A percentile compares a stretch with the other conserved stretches of the same genome.
Evolutionary conservation across 306 rosid genomes (phyloP).

Genomic region (Cicer pinnatifidum): DNA sequence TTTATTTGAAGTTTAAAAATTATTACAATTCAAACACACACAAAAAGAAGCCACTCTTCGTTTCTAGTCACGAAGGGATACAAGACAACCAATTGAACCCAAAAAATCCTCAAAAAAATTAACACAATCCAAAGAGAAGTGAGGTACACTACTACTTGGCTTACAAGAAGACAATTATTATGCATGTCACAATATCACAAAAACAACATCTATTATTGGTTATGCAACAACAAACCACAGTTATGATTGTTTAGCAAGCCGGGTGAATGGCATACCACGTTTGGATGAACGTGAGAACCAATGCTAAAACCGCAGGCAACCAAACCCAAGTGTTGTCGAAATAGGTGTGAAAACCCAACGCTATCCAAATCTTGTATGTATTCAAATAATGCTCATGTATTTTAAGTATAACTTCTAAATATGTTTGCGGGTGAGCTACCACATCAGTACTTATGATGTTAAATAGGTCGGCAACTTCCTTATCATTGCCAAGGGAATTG

Average conservation of each 20-base stretch:
- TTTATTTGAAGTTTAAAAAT: too few species aligned
- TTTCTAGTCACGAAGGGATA: too few species aligned
- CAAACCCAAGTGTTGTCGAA: conserved; percentile 47
- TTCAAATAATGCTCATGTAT: not conserved
- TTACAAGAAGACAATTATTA: too few species aligned
- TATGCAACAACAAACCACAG: too few species aligned
- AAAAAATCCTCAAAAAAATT: too few species aligned
- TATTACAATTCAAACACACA: too few species aligned
- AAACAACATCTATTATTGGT: too few species aligned
- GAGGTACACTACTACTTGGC: too few species aligned
- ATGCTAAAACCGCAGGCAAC: not conserved
- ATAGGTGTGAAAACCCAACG: conserved; percentile 17
- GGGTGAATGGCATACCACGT: conserved; percentile 4
- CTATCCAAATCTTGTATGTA: conserved; percentile 41
- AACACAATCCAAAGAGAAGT: too few species aligned
- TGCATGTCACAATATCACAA: too few species aligned
- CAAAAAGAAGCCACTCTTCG: too few species aligned
- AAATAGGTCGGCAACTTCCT: conserved; percentile 45
- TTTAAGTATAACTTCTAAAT: fast-evolving
- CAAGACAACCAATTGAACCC: too few species aligned
- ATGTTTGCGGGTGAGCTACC: not conserved
- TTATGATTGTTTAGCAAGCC: not conserved
- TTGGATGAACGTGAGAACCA: conserved; percentile 24
- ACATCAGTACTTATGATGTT: conserved; percentile 41
- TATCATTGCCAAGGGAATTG: conserved; percentile 48